Evolutionary conservation across 1,139 yeast species (phyloP).

Genomic region (Yamadazyma friedrichii): DNA sequence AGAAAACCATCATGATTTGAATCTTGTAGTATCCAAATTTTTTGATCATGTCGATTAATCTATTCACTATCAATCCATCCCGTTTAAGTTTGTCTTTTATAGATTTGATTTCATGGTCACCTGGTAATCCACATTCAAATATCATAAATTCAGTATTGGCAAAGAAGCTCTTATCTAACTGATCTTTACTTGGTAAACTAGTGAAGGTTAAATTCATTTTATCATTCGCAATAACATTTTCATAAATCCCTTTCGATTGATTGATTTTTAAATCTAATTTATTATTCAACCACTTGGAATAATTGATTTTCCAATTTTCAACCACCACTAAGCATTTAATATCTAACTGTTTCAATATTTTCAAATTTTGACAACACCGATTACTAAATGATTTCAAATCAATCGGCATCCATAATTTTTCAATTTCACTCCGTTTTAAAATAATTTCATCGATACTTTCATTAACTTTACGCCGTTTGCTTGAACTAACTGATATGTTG

Average conservation of each 20-base stretch:
- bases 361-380: constrained; percentile 22
- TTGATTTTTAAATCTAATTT: constrained; percentile 36
- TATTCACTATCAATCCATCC: constrained; percentile 37
- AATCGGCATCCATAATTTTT: constrained; percentile 42
- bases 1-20: constrained; percentile 36
- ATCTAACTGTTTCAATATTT: constrained; percentile 19
- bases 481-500: constrained; percentile 16
- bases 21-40: constrained; percentile 35
- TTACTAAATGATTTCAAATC: constrained; percentile 26
- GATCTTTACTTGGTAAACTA: constrained; percentile 39
- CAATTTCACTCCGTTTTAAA: constrained; percentile 31
- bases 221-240: constrained; percentile 21
- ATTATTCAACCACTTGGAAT: constrained; percentile 47
- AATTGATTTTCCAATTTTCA: constrained; percentile 41
- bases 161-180: constrained; percentile 36
- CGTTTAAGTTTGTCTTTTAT: constrained; percentile 30
- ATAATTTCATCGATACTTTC: constrained; percentile 20
- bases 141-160: constrained; percentile 37
- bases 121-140: constrained; percentile 46
- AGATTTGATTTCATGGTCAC: constrained; percentile 16
- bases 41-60: constrained; percentile 36
- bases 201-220: constrained; percentile 27
- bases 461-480: constrained; percentile 17
- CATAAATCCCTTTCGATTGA: constrained; percentile 26
- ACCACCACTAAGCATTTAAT: constrained; percentile 40